These are phyloP conservation scores for Colletotrichum agaves DNA, from an alignment of 2,329 filamentous ascomycete species.

Conservation along the genomic window DNA sequence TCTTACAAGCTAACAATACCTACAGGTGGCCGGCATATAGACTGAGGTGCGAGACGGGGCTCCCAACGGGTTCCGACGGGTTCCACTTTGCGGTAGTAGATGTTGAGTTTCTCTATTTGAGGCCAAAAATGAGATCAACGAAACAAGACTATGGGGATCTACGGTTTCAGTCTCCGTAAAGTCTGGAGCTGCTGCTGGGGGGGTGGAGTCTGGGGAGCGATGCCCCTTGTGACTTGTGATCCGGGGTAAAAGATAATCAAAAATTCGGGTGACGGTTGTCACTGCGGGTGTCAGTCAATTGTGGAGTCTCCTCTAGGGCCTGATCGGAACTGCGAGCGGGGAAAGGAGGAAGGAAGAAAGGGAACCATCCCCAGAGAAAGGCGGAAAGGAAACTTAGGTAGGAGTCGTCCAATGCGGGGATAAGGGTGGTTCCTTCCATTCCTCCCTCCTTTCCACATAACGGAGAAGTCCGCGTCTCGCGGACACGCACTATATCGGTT, in stretches of 20 bases:
- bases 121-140: constrained; percentile 1
- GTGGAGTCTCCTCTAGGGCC: neutral
- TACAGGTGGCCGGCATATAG: constrained; percentile 7
- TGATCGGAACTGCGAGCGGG: constrained; percentile 12
- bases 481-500: neutral
- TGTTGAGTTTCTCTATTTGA: neutral
- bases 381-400: neutral
- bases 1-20: neutral
- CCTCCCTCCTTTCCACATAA: neutral
- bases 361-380: constrained; percentile 12
- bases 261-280: neutral
- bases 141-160: constrained; percentile 8
- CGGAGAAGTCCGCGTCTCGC: constrained; percentile 10
- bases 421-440: neutral
- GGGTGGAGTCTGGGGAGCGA: neutral
- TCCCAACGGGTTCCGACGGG: constrained; percentile 3
- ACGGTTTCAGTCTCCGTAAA: constrained; percentile 14
- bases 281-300: neutral
- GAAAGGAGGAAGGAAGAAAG: neutral
- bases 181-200: neutral
- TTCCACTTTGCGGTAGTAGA: too few species aligned
- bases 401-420: neutral
- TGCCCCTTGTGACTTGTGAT: constrained; percentile 7
- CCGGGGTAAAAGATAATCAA: neutral
- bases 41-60: constrained; percentile 31